Percentiles rank a stretch among this genome's conserved stretches.
Evolutionary conservation across 2,329 filamentous ascomycete species (phyloP).

Genomic region (Diaporthe sp.): DNA sequence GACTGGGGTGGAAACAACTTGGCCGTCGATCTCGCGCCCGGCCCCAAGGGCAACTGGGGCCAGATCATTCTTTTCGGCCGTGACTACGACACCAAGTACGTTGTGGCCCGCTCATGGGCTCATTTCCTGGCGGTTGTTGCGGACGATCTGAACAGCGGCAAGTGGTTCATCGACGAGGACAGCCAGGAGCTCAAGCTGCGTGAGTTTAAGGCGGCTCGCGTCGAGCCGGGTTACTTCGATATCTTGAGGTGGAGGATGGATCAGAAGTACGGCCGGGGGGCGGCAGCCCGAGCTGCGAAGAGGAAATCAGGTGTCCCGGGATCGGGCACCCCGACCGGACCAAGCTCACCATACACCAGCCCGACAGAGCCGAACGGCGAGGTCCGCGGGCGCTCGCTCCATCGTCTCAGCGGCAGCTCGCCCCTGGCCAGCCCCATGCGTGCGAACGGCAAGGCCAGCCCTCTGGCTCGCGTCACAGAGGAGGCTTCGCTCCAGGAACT

Average conservation of each 20-base stretch:
- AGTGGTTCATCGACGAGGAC: conserved; percentile 94
- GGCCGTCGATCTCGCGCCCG: conserved; percentile 91
- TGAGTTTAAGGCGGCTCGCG: conserved; percentile 89
- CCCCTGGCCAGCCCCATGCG: conserved; percentile 75
- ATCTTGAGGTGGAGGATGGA: conserved; percentile 96
- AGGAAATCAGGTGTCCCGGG: conserved; percentile 65
- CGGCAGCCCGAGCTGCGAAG: conserved; percentile 58
- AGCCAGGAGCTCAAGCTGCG: conserved; percentile 90
- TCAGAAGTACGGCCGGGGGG: conserved; percentile 85
- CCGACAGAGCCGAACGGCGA: conserved; percentile 72
- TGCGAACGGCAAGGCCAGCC: conserved; percentile 77
- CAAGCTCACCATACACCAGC: conserved; percentile 74
- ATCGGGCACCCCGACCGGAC: conserved; percentile 60
- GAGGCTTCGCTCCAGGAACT: conserved; percentile 64
- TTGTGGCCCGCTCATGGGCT: conserved; percentile 92
- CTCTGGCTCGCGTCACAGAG: conserved; percentile 81
- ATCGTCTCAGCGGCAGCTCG: conserved; percentile 76
- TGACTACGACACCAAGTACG: conserved; percentile 99
- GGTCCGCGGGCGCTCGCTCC: conserved; percentile 78
- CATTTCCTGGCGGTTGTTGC: conserved; percentile 88
- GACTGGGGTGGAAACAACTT: conserved; percentile 99
- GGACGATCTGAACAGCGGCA: conserved; percentile 90
- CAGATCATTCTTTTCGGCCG: conserved; percentile 97
- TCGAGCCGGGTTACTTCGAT: conserved; percentile 94
- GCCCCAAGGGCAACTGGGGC: conserved; percentile 91